Conservation (phyloP, 2,329 filamentous ascomycete genomes). For the Fusarium sp. region DNA sequence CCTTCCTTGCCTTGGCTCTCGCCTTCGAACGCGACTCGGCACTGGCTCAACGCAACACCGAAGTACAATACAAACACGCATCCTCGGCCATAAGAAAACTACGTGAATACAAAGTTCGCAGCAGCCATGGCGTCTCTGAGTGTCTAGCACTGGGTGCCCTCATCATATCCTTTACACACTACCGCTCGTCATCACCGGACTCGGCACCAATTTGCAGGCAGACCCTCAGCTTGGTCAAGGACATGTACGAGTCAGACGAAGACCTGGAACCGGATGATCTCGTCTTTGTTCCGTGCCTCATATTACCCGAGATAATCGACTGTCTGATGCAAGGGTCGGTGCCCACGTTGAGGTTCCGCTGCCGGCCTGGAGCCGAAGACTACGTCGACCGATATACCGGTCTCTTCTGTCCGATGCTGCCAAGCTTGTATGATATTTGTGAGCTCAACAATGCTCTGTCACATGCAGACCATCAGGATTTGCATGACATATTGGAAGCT, state of each 20-base stretch:
- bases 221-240: constrained; percentile 36
- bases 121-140: constrained; percentile 15
- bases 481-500: not conserved
- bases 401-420: constrained; percentile 38
- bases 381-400: constrained; percentile 44
- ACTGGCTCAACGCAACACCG: not conserved
- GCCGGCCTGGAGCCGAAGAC: not conserved
- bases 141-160: constrained; percentile 36
- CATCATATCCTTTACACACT: constrained; percentile 35
- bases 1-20: constrained; percentile 33
- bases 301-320: constrained; percentile 39
- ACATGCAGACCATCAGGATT: not conserved
- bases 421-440: constrained; percentile 43
- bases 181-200: constrained; percentile 17
- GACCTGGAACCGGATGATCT: not conserved
- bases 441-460: constrained; percentile 33
- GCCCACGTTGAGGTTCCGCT: constrained; percentile 37
- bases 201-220: constrained; percentile 27
- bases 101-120: constrained; percentile 18
- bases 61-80: constrained; percentile 21
- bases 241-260: constrained; percentile 22
- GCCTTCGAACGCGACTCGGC: not conserved
- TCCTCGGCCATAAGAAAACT: constrained; percentile 31
- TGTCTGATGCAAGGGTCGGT: constrained; percentile 37
- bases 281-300: constrained; percentile 37